A percentile compares a stretch with the other conserved stretches of the same genome.
phyloP scores from a whole-genome alignment of 164 flowering plant genomes.

The Magnolia sinica region DNA sequence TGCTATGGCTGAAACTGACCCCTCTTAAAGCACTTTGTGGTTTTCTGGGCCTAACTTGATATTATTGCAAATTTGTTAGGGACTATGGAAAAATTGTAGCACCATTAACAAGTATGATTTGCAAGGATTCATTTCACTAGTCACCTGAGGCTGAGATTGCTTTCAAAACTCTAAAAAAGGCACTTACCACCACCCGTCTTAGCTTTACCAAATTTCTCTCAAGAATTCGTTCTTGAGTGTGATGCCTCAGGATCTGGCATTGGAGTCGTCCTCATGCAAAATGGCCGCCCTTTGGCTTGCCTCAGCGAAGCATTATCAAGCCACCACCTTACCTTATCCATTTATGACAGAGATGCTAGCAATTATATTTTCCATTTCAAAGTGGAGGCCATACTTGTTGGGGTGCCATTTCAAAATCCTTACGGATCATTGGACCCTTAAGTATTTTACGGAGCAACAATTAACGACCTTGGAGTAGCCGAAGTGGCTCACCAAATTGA shows the following conservation, averaged over 20 bases:
- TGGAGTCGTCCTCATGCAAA: no score
- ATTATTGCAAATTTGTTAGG: background rate
- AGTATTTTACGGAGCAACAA: background rate
- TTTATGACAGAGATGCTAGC: background rate
- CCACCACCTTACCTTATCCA: background rate
- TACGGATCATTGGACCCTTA: background rate
- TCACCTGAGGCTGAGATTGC: background rate
- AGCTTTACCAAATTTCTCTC: background rate
- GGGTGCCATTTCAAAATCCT: background rate
- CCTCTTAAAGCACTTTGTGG: background rate
- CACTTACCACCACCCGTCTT: background rate
- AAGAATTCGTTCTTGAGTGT: background rate
- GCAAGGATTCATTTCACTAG: background rate
- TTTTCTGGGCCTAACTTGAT: background rate
- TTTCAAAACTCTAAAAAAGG: background rate
- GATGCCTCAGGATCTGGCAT: background rate
- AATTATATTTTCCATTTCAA: background rate
- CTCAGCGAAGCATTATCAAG: no score
- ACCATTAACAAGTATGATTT: background rate
- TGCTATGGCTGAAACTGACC: background rate
- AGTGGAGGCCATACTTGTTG: conserved; percentile 1
- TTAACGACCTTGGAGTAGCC: no score
- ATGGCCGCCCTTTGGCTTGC: no score
- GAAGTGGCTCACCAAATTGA: no score
- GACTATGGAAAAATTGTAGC: background rate